Evolutionary conservation across 768 basidiomycete genomes (phyloP), one percentile per base, ranked within the genome.

Genomic region (Piloderma croceum): DNA sequence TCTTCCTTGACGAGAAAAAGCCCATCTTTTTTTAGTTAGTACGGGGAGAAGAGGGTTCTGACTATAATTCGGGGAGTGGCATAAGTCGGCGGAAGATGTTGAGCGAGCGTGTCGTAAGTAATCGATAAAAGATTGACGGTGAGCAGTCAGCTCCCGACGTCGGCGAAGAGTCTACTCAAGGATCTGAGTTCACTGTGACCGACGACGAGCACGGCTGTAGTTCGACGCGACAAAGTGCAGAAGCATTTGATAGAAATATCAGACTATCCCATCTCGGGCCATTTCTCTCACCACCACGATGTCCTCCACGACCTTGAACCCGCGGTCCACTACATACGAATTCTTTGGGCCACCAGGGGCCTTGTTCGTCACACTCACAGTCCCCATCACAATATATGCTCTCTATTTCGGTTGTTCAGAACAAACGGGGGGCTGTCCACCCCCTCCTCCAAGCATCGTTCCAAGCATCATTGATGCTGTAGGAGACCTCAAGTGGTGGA

Each of bases 321-420:
- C 87, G 1, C 72, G 70, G 38, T 84, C 90, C 24, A 78, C 68
- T 0, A 58, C 67, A 31, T 91, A 83, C 61, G 90, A 93, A 55
- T 93, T 93, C 56, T 57, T 87, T 33, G 90, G 90, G 0, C 88
- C 89, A 3, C 76, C 73, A 4, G 90, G 90, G 3, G 86, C 90
- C 0, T 52, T 83, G 34, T 65, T 79, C 43, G 72, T 93, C 49
- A 76, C 80, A 3, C 37, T 89, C 31, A 73, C 74, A 11, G 83
- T 90, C 9, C 90, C 91, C 4, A 52, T 75, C 52, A 61, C 78
- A 50, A 71, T 78, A 10, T 92, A 93, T 53, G 72, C 72, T 1
- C 75, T 93, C 42, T 89, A 76, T 60, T 90, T 84, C 57, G 76
- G 71, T 19, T 90, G 86, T 57, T 84, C 83, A 46, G 85, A 90